phyloP scores from a whole-genome alignment of 2,329 filamentous ascomycete genomes.

The Ramichloridium luteum region DNA sequence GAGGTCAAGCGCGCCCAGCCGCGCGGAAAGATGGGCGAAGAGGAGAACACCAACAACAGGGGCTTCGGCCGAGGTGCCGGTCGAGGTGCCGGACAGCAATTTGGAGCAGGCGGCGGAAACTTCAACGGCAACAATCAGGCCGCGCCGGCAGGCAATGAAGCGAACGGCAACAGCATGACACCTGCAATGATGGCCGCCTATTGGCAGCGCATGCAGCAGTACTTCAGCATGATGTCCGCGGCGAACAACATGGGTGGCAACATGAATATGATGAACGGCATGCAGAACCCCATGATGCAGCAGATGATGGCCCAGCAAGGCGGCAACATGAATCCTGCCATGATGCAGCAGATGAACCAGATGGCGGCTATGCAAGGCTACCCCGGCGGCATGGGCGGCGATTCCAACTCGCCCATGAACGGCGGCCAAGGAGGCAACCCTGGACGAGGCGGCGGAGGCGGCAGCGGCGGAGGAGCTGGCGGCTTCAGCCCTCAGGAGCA shows the following conservation, averaged over 20 bases:
- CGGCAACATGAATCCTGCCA: constrained; percentile 48
- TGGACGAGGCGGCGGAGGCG: constrained; percentile 21
- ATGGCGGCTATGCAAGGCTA: constrained; percentile 25
- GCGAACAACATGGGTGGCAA: constrained; percentile 26
- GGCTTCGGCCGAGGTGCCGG: constrained; percentile 28
- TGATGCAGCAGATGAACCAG: constrained; percentile 25
- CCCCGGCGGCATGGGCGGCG: constrained; percentile 26
- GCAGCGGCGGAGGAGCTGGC: constrained; percentile 26
- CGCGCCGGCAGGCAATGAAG: constrained; percentile 12
- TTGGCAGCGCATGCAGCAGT: constrained; percentile 97
- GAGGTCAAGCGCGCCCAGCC: constrained; percentile 98
- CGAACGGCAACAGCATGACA: constrained; percentile 56
- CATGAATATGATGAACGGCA: constrained; percentile 41
- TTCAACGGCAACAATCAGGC: constrained; percentile 23
- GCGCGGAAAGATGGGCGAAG: constrained; percentile 83
- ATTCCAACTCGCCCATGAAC: constrained; percentile 12
- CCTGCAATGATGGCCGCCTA: constrained; percentile 98
- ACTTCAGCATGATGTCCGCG: constrained; percentile 57
- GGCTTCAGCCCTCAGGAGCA: constrained; percentile 60
- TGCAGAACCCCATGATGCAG: constrained; percentile 27
- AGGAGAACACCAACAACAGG: constrained; percentile 47
- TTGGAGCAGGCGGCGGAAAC: constrained; percentile 30
- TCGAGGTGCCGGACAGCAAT: constrained; percentile 23
- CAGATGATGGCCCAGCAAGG: constrained; percentile 24
- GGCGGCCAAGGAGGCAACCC: constrained; percentile 24